Evolutionary conservation across 371 early-diverging fungal species (phyloP), one percentile per base, ranked within the genome.

Genomic region (Phascolomyces articulosus): DNA sequence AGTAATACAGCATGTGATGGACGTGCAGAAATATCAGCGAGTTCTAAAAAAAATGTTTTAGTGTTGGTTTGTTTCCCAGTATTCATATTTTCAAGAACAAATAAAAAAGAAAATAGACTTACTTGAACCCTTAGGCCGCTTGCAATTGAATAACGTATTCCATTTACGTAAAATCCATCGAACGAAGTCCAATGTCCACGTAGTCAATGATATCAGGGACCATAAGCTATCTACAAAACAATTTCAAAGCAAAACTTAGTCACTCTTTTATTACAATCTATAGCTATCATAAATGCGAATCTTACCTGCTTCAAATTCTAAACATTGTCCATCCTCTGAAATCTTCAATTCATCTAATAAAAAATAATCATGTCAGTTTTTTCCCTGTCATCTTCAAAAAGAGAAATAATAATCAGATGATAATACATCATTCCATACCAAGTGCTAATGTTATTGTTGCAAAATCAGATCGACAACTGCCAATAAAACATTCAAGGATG

Each of bases 401-500:
- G 13, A n/a, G 4, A 8, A 6, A 47, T 47, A 7, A 20, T 20
- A 18, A 18, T 11, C 47, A 47, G 20, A 47, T n/a, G n/a, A n/a
- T n/a, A n/a, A n/a, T n/a, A n/a, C n/a, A n/a, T n/a, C n/a, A n/a
- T n/a, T n/a, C 4, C 40, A 70, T 70, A 55, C 70, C 69, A n/a
- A 79, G 34, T 0, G 68, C 53, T 23, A 54, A 53, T 0, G 55
- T 31, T 0, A 78, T 62, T 15, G 64, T 64, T 4, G 49, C 21
- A 38, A 70, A 67, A 23, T 70, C 64, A 9, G 74, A 68, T 2
- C 67, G 56, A 53, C 78, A 77, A 57, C 77, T 81, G 13, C 70
- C 69, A 15, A 76, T 56, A 56, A 81, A 78, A 40, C 77, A 74
- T 55, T 81, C 79, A 15, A 78, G 57, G 16, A 81, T 74, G 4